A percentile compares a stretch with the other conserved stretches of the same genome.
Conservation (phyloP, 768 basidiomycete genomes). For the Gautieria morchelliformis region DNA sequence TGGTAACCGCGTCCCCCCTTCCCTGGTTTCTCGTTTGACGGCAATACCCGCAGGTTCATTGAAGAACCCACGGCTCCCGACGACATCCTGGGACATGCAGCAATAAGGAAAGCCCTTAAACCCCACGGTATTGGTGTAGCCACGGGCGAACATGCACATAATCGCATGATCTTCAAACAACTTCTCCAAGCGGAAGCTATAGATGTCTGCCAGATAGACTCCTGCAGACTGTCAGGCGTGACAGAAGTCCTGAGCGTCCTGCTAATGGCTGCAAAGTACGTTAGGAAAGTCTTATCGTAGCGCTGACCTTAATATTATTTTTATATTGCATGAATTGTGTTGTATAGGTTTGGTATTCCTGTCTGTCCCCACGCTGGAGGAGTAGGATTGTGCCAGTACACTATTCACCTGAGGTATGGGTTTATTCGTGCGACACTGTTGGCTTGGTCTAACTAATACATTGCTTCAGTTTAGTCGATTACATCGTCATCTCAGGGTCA, state of each 20-base stretch:
- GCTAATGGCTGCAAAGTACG: conserved; percentile 81
- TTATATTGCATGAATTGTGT: neutral
- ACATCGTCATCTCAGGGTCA: conserved; percentile 80
- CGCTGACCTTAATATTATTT: too few species aligned
- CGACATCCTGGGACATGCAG: conserved; percentile 78
- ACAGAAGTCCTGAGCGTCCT: conserved; percentile 87
- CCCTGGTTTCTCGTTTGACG: neutral
- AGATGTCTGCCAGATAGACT: conserved; percentile 93
- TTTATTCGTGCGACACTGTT: neutral
- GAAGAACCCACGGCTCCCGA: conserved; percentile 92
- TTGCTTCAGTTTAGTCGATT: conserved; percentile 69
- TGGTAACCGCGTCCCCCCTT: conserved; percentile 41
- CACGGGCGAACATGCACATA: conserved; percentile 92
- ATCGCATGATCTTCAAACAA: conserved; percentile 94
- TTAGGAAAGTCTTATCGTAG: neutral
- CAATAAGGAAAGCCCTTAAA: conserved; percentile 68
- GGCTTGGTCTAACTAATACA: neutral
- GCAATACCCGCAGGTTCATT: conserved; percentile 54
- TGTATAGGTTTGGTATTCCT: conserved; percentile 60
- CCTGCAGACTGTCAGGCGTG: conserved; percentile 87
- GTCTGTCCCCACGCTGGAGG: conserved; percentile 95
- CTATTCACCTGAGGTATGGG: conserved; percentile 65
- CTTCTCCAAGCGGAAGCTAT: conserved; percentile 84
- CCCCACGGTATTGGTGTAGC: conserved; percentile 82
- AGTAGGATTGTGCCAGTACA: conserved; percentile 88